Evolutionary conservation across 2,329 filamentous ascomycete genomes (phyloP).

Genomic region (Talaromyces sp.): DNA sequence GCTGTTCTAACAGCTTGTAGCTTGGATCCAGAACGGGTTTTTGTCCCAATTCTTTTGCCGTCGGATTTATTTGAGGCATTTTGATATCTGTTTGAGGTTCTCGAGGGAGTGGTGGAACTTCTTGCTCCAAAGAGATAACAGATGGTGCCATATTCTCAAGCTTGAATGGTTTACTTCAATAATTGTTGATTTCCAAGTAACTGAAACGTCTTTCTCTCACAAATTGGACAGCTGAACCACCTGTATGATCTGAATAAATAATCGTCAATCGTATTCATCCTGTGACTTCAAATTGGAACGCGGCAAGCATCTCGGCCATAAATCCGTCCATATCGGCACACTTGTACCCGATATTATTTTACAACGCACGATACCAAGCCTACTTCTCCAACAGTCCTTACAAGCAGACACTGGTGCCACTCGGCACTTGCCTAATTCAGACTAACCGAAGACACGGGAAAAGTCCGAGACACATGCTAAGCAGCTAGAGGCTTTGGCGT

Average conservation of each 20-base stretch:
- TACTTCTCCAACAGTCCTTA: background rate
- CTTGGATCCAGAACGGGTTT: background rate
- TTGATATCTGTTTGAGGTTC: background rate
- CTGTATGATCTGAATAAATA: background rate
- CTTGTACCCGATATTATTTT: background rate
- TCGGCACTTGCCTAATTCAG: background rate
- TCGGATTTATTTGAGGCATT: background rate
- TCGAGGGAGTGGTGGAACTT: background rate
- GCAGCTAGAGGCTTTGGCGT: background rate
- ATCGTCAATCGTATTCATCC: background rate
- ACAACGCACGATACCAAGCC: background rate
- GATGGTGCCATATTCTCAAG: background rate
- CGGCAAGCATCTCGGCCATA: background rate
- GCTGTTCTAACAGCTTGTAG: background rate
- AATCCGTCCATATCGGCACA: background rate
- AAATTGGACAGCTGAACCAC: background rate
- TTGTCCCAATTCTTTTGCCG: background rate
- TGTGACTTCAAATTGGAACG: background rate
- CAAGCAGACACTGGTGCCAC: background rate
- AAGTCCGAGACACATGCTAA: background rate
- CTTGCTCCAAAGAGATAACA: background rate
- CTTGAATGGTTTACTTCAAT: background rate
- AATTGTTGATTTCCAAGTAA: background rate
- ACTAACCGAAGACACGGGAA: background rate
- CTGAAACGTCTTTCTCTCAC: background rate